A percentile compares a stretch with the other conserved stretches of the same genome.
Conservation (phyloP, 305 asterid genomes). For the Fraxinus latifolia region DNA sequence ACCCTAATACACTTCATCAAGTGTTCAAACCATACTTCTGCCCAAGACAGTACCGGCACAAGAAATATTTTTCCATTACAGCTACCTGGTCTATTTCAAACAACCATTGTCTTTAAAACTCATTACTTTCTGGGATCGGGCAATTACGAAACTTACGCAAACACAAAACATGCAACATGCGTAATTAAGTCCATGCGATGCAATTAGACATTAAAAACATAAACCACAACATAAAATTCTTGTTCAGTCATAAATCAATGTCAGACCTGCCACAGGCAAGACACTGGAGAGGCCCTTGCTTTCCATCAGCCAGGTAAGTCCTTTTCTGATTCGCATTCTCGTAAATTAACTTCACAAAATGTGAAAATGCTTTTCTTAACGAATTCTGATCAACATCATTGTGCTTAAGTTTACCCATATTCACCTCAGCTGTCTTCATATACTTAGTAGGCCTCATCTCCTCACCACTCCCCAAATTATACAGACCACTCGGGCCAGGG, state of each 20-base stretch:
- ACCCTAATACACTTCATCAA: not conserved
- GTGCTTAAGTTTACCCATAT: slow-evolving; percentile 45
- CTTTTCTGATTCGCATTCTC: slow-evolving; percentile 59
- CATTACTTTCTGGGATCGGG: not conserved
- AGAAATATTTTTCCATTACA: not conserved
- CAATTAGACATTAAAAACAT: slow-evolving; percentile 5
- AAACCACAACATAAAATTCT: slow-evolving; percentile 8
- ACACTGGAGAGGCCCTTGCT: slow-evolving; percentile 73
- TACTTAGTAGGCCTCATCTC: slow-evolving; percentile 57
- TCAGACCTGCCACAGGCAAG: slow-evolving; percentile 78
- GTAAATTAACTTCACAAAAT: slow-evolving; percentile 65
- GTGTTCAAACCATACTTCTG: not conserved
- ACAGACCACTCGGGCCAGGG: slow-evolving; percentile 46
- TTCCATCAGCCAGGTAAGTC: slow-evolving; percentile 76
- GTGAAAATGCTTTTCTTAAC: slow-evolving; percentile 62
- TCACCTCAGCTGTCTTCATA: slow-evolving; percentile 48
- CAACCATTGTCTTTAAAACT: not conserved
- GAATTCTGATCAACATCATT: slow-evolving; percentile 64
- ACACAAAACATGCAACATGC: not conserved
- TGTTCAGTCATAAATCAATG: slow-evolving; percentile 28
- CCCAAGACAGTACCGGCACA: not conserved
- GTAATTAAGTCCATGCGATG: slow-evolving; percentile 5
- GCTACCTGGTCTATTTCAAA: not conserved
- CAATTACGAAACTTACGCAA: not conserved
- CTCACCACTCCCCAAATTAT: slow-evolving; percentile 46